phyloP scores from a whole-genome alignment of 2,329 filamentous ascomycete species.

The Neonectria sp. region DNA sequence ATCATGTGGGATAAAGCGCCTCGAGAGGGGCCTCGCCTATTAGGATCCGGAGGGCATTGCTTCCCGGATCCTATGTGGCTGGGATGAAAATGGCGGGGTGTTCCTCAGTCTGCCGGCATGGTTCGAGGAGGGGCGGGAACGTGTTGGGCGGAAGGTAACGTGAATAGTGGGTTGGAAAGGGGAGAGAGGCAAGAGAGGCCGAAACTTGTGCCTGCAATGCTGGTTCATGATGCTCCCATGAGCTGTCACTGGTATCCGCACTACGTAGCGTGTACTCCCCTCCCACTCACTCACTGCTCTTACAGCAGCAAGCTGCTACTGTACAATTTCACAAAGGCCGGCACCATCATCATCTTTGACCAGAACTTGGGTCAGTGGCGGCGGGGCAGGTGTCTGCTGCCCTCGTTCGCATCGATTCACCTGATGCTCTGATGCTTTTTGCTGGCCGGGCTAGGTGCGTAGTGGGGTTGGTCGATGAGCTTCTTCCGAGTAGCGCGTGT shows the following conservation, averaged over 20 bases:
- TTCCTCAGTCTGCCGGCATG: slow-evolving; percentile 25
- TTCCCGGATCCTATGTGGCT: slow-evolving; percentile 1
- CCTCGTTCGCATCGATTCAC: slow-evolving; percentile 35
- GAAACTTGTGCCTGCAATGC: not conserved
- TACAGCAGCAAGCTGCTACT: not conserved
- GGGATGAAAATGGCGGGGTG: slow-evolving; percentile 14
- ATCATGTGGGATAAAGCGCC: slow-evolving; percentile 6
- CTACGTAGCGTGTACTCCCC: no score
- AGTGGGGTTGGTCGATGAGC: slow-evolving; percentile 42
- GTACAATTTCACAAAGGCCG: not conserved
- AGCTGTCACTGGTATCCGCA: not conserved
- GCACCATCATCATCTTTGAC: slow-evolving; percentile 9
- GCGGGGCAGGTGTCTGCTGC: slow-evolving; percentile 29
- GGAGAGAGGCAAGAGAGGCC: not conserved
- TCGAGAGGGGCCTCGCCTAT: not conserved
- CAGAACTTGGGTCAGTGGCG: slow-evolving; percentile 22
- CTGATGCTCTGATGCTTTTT: slow-evolving; percentile 43
- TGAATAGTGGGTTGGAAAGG: slow-evolving; percentile 23
- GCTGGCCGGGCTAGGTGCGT: slow-evolving; percentile 42
- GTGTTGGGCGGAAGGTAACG: slow-evolving; percentile 33
- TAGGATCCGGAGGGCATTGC: not conserved
- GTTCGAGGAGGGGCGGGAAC: slow-evolving; percentile 23
- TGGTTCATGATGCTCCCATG: not conserved
- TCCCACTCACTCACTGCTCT: not conserved
- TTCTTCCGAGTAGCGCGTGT: slow-evolving; percentile 44